Base-by-base conservation (phyloP, 140 eudicot genomes). In the Oenanthe javanica region DNA sequence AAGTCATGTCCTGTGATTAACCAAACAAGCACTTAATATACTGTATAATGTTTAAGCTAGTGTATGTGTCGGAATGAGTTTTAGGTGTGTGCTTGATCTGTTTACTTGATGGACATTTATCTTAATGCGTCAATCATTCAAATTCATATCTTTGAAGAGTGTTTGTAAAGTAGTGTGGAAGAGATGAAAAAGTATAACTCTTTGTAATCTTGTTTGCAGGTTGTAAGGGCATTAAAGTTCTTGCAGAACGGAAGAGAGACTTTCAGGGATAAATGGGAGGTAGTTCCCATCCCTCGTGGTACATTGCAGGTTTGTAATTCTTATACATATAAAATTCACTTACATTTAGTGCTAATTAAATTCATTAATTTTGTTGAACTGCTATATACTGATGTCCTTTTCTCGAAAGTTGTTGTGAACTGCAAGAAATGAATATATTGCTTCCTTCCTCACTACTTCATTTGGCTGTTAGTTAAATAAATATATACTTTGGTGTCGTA, bases 301-400 rank as follows among this genome's bases (percentile, higher is more conserved):
- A 92, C 99, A 63, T 92, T 95, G 79, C 99, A 95, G 99, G 99
- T 95, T 88, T 85, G 98, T 92, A 48, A 82, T 72, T 85, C 80
- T 76, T 71, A 63, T 82, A 76, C 59, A 0, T 64, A 14, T 23
- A 6, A 14, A 15, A 19, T 19, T 31, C 40, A 25, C 71, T 63
- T 23, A 61, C 50, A 27, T 52, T 57, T 51, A 49, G 1, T 36
- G 57, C 4, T 77, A 49, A 45, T 66, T 10, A 13, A 40, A 46
- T 84, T 36, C 46, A 31, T 40, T 57, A 79, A 1, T 27, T 63
- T 67, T 61, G 23, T 42, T 61, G 57, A n/a, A 78, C 73, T 21
- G 40, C 78, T 12, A 43, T 27, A 1, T 74, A 74, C 43, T 74
- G 38, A 10, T 12, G 4, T 74, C 40, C 40, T 21, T n/a, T 46